A percentile compares a stretch with the other conserved stretches of the same genome.
Conservation (phyloP, 306 rosid species). For the Gillenia trifoliata region DNA sequence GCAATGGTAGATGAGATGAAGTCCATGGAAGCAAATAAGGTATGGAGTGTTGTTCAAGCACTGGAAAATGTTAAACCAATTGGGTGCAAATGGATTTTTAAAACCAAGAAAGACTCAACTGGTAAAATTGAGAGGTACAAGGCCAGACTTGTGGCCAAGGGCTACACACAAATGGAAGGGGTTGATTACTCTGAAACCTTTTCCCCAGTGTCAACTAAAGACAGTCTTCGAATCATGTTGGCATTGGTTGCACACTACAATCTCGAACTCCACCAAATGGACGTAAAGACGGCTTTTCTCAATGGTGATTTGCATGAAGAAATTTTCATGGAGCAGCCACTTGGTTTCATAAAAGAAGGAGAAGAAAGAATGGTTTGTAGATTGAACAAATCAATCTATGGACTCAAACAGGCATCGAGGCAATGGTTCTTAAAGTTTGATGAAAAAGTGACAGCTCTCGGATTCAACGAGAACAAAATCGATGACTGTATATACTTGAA, state of each 20-base stretch:
- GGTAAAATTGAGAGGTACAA: background rate
- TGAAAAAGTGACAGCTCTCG: background rate
- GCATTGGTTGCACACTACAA: background rate
- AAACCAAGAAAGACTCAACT: background rate
- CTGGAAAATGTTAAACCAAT: background rate
- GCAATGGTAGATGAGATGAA: background rate
- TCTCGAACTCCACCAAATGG: background rate
- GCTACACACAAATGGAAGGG: background rate
- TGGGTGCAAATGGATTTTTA: background rate
- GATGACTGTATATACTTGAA: background rate
- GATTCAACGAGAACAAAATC: background rate
- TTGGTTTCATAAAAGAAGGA: background rate
- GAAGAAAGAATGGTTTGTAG: background rate
- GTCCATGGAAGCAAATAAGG: background rate
- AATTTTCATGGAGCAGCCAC: background rate
- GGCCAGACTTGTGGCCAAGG: background rate
- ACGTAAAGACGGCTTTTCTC: background rate
- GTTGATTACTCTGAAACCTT: background rate
- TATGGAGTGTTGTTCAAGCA: background rate
- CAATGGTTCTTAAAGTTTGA: background rate
- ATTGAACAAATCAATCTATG: background rate
- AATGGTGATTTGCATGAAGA: background rate
- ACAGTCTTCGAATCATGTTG: background rate
- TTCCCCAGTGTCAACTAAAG: background rate
- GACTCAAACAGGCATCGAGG: background rate